These are phyloP conservation scores for Candida labiduridarum DNA, from an alignment of 1,139 yeast genomes.

Conservation along the genomic window DNA sequence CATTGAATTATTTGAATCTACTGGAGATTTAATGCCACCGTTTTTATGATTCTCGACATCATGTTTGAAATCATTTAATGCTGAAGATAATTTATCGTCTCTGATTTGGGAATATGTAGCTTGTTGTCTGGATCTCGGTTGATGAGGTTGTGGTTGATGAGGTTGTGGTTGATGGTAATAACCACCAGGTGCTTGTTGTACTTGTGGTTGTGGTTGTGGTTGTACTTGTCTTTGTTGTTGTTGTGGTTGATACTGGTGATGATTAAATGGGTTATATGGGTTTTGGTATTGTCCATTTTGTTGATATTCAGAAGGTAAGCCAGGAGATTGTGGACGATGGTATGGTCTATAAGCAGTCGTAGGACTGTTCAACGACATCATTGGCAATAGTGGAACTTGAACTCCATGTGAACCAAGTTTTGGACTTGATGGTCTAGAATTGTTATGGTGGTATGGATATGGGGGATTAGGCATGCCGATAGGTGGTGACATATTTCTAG, in stretches of 20 bases:
- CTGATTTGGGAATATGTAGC: conserved; percentile 16
- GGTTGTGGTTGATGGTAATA: neutral
- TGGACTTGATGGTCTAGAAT: conserved; percentile 2
- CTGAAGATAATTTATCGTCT: conserved; percentile 27
- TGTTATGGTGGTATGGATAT: neutral
- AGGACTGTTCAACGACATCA: conserved; percentile 1
- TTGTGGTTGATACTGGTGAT: neutral
- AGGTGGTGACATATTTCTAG: conserved; percentile 5
- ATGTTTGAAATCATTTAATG: conserved; percentile 32
- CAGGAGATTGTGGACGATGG: conserved; percentile 1
- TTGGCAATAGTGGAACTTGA: neutral
- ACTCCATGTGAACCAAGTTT: neutral
- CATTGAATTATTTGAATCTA: conserved; percentile 10
- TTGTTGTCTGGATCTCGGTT: conserved; percentile 5
- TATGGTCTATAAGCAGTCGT: conserved; percentile 1
- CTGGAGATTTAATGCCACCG: conserved; percentile 10
- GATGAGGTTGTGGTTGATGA: conserved; percentile 1
- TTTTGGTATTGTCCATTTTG: neutral
- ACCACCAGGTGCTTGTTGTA: conserved; percentile 2
- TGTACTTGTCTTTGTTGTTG: neutral
- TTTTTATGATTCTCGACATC: conserved; percentile 30
- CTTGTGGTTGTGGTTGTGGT: neutral
- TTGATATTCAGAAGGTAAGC: neutral
- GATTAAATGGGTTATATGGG: neutral
- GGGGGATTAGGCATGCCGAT: neutral